Evolutionary conservation across 2,329 filamentous ascomycete genomes (phyloP).

Genomic region (Trichoderma koningiopsis): DNA sequence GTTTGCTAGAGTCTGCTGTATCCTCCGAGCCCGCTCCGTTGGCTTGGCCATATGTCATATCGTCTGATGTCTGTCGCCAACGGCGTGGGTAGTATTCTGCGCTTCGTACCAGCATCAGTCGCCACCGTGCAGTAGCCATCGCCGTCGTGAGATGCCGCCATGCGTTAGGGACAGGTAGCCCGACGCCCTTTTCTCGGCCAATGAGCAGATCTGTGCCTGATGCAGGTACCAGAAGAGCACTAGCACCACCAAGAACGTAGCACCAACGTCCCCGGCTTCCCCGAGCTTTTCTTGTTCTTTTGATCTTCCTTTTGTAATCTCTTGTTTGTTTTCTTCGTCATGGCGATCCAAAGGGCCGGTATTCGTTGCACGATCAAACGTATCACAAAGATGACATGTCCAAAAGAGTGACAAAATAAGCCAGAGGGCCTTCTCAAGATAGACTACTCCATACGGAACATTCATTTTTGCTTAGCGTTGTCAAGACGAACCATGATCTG

Average conservation of each 20-base stretch:
- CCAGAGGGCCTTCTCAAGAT: neutral
- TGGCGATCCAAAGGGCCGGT: neutral
- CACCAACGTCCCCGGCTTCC: slow-evolving; percentile 12
- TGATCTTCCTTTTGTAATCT: neutral
- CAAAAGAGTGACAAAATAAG: neutral
- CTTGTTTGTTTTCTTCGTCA: neutral
- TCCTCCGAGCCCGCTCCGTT: neutral
- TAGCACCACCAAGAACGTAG: slow-evolving; percentile 6
- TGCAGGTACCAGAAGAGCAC: slow-evolving; percentile 12
- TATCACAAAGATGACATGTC: neutral
- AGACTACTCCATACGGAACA: neutral
- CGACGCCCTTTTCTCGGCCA: slow-evolving; percentile 1
- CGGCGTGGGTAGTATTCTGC: neutral
- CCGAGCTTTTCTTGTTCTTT: slow-evolving; percentile 15
- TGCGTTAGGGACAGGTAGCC: slow-evolving; percentile 2
- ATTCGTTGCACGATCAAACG: neutral
- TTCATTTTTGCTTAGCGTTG: neutral
- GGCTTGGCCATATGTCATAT: neutral
- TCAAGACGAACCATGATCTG: neutral
- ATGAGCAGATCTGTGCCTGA: slow-evolving; percentile 18
- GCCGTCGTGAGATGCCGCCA: slow-evolving; percentile 13
- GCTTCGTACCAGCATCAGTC: slow-evolving; percentile 4
- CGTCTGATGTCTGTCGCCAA: slow-evolving; percentile 17
- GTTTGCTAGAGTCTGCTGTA: neutral
- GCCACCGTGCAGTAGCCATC: slow-evolving; percentile 6